Percentiles rank a stretch among this genome's conserved stretches.
Conservation (phyloP, 768 basidiomycete species). For the Pleurotus ostreatus region DNA sequence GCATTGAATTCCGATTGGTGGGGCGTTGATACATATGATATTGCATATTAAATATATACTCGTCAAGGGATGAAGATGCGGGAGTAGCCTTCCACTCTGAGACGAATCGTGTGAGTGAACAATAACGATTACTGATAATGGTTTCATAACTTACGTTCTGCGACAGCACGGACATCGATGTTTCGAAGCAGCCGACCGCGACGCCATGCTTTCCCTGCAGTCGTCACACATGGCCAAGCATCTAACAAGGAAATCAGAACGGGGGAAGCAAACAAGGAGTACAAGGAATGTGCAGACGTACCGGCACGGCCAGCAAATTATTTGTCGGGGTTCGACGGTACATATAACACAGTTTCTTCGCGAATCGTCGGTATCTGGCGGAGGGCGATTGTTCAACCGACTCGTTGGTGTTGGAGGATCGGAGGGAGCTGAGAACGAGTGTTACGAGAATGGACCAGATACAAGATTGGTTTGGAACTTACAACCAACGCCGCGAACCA, state of each 20-base stretch:
- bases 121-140: not conserved
- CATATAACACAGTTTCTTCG: slow-evolving; percentile 62
- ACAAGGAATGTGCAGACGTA: slow-evolving; percentile 21
- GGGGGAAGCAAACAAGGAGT: not conserved
- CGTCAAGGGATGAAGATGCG: slow-evolving; percentile 41
- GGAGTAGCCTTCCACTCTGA: slow-evolving; percentile 47
- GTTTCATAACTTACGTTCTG: slow-evolving; percentile 30
- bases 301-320: slow-evolving; percentile 88
- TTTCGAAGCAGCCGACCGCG: slow-evolving; percentile 49
- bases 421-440: slow-evolving; percentile 20
- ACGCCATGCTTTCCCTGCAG: slow-evolving; percentile 58
- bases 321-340: slow-evolving; percentile 59
- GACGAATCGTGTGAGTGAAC: no score
- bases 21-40: no score
- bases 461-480: not conserved
- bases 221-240: slow-evolving; percentile 64
- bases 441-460: not conserved
- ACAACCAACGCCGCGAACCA: slow-evolving; percentile 18
- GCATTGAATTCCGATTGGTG: no score
- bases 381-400: slow-evolving; percentile 9
- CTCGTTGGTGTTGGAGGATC: slow-evolving; percentile 21
- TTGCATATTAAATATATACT: not conserved
- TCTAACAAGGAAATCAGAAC: slow-evolving; percentile 17
- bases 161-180: slow-evolving; percentile 70
- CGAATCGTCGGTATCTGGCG: slow-evolving; percentile 13